A percentile compares a stretch with the other conserved stretches of the same genome.
These are phyloP conservation scores for Misopates orontium DNA, from an alignment of 257 asterid species.

Conservation along the genomic window DNA sequence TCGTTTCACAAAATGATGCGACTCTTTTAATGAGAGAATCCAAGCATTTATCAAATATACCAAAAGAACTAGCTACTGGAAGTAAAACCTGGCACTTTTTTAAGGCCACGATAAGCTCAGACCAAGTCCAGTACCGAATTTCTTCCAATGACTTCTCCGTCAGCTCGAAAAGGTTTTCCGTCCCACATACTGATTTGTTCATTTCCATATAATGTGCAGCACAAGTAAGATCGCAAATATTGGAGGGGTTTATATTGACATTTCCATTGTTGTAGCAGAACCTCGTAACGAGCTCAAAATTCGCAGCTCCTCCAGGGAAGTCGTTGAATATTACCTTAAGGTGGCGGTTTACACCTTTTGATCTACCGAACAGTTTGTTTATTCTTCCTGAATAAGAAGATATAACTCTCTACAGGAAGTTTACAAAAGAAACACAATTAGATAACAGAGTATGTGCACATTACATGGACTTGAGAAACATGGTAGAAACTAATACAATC, in stretches of 20 bases:
- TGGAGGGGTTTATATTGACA: constrained; percentile 49
- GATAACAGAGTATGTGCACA: not conserved
- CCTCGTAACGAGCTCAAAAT: constrained; percentile 69
- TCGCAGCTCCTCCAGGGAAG: constrained; percentile 85
- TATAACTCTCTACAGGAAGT: constrained; percentile 54
- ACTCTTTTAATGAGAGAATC: constrained; percentile 53
- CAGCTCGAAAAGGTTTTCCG: constrained; percentile 47
- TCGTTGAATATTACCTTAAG: constrained; percentile 75
- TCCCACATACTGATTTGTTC: constrained; percentile 38
- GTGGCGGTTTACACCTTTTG: constrained; percentile 36
- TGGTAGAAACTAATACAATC: too few species aligned
- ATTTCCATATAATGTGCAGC: constrained; percentile 76
- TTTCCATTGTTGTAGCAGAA: constrained; percentile 68
- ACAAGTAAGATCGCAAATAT: constrained; percentile 49
- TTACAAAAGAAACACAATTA: constrained; percentile 6
- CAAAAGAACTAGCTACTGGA: constrained; percentile 37
- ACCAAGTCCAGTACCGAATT: constrained; percentile 69
- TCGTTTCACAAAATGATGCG: constrained; percentile 53
- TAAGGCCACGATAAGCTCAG: constrained; percentile 63
- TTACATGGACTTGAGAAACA: too few species aligned
- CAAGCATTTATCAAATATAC: constrained; percentile 47
- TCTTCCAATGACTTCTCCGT: constrained; percentile 56
- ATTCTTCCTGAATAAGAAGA: constrained; percentile 64
- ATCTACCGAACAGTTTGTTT: constrained; percentile 44
- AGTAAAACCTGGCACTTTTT: constrained; percentile 51